Evolutionary conservation across 257 asterid species (phyloP), one percentile per base, ranked within the genome.

Genomic region (Solanum neorickii): DNA sequence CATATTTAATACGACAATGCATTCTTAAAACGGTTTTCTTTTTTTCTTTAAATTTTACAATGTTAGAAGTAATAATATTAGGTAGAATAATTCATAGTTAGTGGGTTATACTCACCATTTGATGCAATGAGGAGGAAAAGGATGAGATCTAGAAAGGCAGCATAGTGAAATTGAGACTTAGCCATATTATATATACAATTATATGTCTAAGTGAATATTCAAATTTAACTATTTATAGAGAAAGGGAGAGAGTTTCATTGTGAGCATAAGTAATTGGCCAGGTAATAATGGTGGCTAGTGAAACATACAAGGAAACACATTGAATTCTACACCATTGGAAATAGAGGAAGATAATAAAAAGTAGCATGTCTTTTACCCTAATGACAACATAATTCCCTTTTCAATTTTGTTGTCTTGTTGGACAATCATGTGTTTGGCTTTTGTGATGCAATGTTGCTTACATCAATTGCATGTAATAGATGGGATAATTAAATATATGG

Each of bases 171-270:
- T 20, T 56, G 65, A 56, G 65, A 20, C 65, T 56, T 18, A 56
- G 65, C 10, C n/a, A 56, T 56, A 16, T 52, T 46, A 47, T 46
- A 16, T 56, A 49, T 49, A 56, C 25, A 16, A 56, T 56, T 4
- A 0, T 46, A 56, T 7, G n/a, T 3, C 0, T 18, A 15, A 0
- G 10, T 52, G 0, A 56, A 0, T 56, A 56, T 18, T 18, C 23
- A 18, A 16, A 56, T 18, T 56, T 56, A 56, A 56, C 62, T 6
- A 56, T 56, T 56, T 56, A 56, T 56, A 56, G 62, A 56, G 10
- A 56, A 56, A 56, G 62, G 52, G 23, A 18, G 16, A 47, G 59
- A 47, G 59, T 47, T 47, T 47, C 59, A 14, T 14, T 47, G 20
- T 14, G 20, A 6, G 16, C 21, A 52, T 18, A 52, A 16, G 23